Evolutionary conservation across 2,329 filamentous ascomycete genomes (phyloP).

Genomic region (Neopestalotiopsis sp.): DNA sequence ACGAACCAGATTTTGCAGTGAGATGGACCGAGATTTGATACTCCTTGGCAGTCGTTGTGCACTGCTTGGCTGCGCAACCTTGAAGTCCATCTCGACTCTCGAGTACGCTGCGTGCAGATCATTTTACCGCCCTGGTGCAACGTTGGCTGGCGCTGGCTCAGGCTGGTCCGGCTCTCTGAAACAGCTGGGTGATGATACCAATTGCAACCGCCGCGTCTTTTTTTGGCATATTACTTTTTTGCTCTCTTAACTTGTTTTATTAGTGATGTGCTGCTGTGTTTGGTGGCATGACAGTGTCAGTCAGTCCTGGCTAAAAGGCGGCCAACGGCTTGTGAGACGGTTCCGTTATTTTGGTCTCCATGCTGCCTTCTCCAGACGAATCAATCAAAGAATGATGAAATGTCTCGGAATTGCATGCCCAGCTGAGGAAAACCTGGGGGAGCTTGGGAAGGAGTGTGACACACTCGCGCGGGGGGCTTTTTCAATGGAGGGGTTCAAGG

Average conservation of each 20-base stretch:
- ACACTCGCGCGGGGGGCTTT: background rate
- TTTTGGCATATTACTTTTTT: background rate
- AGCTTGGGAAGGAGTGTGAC: background rate
- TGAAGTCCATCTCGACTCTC: slow-evolving; percentile 4
- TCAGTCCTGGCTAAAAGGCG: background rate
- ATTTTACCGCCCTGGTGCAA: background rate
- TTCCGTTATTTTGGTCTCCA: background rate
- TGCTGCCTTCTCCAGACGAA: background rate
- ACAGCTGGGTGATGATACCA: background rate
- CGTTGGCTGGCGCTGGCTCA: background rate
- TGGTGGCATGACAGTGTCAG: background rate
- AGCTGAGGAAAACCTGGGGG: background rate
- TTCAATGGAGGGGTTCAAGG: background rate
- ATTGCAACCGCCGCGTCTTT: background rate
- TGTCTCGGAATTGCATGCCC: slow-evolving; percentile 1
- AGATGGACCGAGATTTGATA: slow-evolving; percentile 11
- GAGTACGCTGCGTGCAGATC: background rate
- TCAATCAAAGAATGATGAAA: background rate
- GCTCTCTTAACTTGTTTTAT: background rate
- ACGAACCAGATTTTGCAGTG: background rate
- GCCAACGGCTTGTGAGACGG: background rate
- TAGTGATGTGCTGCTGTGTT: background rate
- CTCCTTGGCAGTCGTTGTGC: slow-evolving; percentile 7
- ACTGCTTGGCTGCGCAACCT: slow-evolving; percentile 13
- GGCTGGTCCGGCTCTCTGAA: background rate